Base-by-base conservation (phyloP, 257 asterid genomes). In the Gentiana macrophylla region DNA sequence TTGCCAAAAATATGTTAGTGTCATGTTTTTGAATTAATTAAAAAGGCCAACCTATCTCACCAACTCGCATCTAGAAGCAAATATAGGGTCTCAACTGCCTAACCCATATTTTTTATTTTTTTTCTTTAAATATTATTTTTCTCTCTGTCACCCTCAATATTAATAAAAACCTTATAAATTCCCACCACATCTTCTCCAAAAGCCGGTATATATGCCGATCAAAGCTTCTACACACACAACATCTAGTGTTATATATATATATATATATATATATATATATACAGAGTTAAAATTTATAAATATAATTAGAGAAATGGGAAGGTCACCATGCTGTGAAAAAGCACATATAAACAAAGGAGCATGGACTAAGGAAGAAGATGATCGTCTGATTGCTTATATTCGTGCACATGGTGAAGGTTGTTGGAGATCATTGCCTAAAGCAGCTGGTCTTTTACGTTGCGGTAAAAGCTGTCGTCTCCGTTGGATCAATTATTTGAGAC, bases 281-380 rank as follows among this genome's bases (percentile, higher is more conserved):
- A 2, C 9, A 41, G 46, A 41, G 46, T 5, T 5, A 41, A 5
- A 41, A 41, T 7, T 41, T 41, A 41, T 2, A 2, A 41, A 41
- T 41, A 41, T 41, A 2, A 24, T 37, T 35, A 8, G 35, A 37
- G 44, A 32, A 41, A 89, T 88, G 97, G 97, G 97, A 61, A 81
- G 97, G 76, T 90, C 97, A 59, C 96, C 97, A 49, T 90, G 97
- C 62, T 90, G 95, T 57, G 97, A 90, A 75, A 86, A 86, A 70
- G 97, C 94, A 48, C 96, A 86, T 73, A 90, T 94, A 1, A 86
- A 90, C 79, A 86, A 90, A 75, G 97, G 95, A 32, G 97, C 96
- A 0, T 90, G 97, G 96, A 84, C 94, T 2, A 90, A 90, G 55
- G 97, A 86, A 71, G 97, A 90, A 77, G 97, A 89, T 53, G 95